Evolutionary conservation across 1,284 basidiomycete genomes (phyloP).

Genomic region (Papiliotrema flavescens): DNA sequence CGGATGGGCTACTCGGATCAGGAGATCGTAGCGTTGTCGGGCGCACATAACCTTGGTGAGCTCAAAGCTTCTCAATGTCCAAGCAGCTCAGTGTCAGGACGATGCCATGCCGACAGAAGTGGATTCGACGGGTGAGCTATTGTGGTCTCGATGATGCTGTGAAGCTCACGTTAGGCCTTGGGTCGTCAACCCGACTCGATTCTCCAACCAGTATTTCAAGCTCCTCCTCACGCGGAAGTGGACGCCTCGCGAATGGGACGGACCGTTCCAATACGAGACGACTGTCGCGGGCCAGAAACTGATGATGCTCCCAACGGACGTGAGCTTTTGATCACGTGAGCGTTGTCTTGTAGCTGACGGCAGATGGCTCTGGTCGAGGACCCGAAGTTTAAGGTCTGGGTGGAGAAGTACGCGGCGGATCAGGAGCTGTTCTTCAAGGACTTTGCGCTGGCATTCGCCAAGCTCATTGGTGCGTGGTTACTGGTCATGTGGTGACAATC

Average conservation of each 20-base stretch:
- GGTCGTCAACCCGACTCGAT: conserved; percentile 52
- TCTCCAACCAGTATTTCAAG: conserved; percentile 54
- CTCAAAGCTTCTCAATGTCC: neutral
- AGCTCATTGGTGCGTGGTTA: conserved; percentile 38
- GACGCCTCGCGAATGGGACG: conserved; percentile 55
- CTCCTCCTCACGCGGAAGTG: conserved; percentile 53
- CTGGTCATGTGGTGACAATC: neutral
- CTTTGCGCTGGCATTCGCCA: conserved; percentile 51
- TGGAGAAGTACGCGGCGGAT: conserved; percentile 54
- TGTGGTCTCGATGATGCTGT: neutral
- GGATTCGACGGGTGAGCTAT: conserved; percentile 51
- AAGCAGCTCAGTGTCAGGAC: conserved; percentile 17
- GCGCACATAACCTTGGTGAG: conserved; percentile 55
- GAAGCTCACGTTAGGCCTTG: conserved; percentile 29
- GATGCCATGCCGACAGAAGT: conserved; percentile 52
- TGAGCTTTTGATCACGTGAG: conserved; percentile 16
- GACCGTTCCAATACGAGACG: conserved; percentile 52
- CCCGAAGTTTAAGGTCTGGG: conserved; percentile 47
- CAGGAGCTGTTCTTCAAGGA: conserved; percentile 55
- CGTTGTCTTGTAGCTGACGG: conserved; percentile 1
- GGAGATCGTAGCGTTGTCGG: conserved; percentile 57
- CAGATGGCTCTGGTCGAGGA: conserved; percentile 51
- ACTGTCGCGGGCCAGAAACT: conserved; percentile 51
- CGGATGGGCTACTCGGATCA: conserved; percentile 55
- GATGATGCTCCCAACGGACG: conserved; percentile 57